These are phyloP conservation scores for Penicillium subrubescens DNA, from an alignment of 495 filamentous ascomycete genomes.

Conservation along the genomic window DNA sequence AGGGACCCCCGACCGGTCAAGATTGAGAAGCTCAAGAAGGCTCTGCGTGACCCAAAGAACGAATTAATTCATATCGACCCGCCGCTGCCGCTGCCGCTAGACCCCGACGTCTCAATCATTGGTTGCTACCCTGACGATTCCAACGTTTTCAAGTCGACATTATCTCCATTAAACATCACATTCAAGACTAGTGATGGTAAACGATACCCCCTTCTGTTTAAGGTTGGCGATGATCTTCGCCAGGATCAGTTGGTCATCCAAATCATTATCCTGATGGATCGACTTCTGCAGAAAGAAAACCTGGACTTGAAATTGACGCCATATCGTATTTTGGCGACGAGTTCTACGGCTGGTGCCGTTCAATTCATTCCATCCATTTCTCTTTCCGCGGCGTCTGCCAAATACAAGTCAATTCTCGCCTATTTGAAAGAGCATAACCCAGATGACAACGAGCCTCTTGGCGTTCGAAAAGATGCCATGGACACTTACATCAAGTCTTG, in stretches of 20 bases:
- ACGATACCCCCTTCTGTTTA: slow-evolving; percentile 92
- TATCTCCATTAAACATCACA: slow-evolving; percentile 87
- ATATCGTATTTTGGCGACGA: slow-evolving; percentile 94
- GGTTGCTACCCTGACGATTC: slow-evolving; percentile 84
- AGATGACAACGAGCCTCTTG: slow-evolving; percentile 76
- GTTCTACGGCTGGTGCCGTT: slow-evolving; percentile 82
- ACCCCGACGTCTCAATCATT: slow-evolving; percentile 76
- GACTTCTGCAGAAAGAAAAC: slow-evolving; percentile 93
- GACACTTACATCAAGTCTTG: slow-evolving; percentile 96
- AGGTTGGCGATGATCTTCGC: slow-evolving; percentile 93
- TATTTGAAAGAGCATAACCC: slow-evolving; percentile 92
- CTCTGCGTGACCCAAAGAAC: slow-evolving; percentile 85
- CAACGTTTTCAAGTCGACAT: slow-evolving; percentile 91
- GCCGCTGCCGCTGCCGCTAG: slow-evolving; percentile 83
- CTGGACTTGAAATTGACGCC: slow-evolving; percentile 93
- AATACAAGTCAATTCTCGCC: slow-evolving; percentile 81
- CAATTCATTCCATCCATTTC: slow-evolving; percentile 89
- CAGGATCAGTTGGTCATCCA: slow-evolving; percentile 98
- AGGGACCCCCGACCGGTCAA: slow-evolving; percentile 76
- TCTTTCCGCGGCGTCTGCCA: slow-evolving; percentile 75
- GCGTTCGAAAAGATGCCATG: slow-evolving; percentile 88
- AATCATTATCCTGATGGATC: slow-evolving; percentile 97
- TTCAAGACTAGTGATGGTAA: slow-evolving; percentile 78
- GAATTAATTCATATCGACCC: slow-evolving; percentile 82
- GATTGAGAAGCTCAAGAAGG: slow-evolving; percentile 78